Base-by-base conservation (phyloP, 805 yeast species). In the Yarrowia alimentaria region DNA sequence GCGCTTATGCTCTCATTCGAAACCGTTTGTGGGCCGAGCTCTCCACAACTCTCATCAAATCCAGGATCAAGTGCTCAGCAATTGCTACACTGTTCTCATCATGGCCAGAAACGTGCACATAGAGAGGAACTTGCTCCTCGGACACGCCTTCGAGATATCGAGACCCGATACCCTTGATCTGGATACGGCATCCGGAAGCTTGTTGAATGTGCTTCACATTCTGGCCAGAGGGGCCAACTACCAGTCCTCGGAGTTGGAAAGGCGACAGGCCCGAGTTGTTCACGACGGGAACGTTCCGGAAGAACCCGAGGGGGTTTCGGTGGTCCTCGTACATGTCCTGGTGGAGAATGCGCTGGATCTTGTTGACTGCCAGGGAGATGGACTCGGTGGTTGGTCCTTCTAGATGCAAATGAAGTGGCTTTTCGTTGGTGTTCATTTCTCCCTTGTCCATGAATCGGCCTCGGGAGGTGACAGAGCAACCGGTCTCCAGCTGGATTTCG, bases 391-490 rank as follows among this genome's bases (percentile, higher is more conserved):
- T 60, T 55, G 28, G 65, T 56, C 19, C 63, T 55, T 40, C 58
- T 61, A 51, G 24, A 28, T 65, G 68, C 47, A 55, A 54, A 19
- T 57, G 54, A 34, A 63, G 63, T 18, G 64, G 55, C 30, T 85
- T 93, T 10, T 79, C 72, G 13, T 85, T 93, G 37, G 78, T 82
- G n/a, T 69, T 60, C 25, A 73, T 62, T 2, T 96, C 90, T 63
- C 83, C 47, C 25, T 40, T 28, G 33, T 40, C 32, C 47, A 40
- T 40, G 53, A 65, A 66, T 38, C 64, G 52, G 16, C 70, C 70
- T 5, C 61, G 57, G 5, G 70, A 63, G 4, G 60, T 57, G 12
- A 66, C 61, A 20, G 33, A 45, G 20, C 59, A 66, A 4, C 69
- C 68, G 9, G 63, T 61, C 33, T 61, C 59, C n/a, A 56, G 52